A percentile compares a stretch with the other conserved stretches of the same genome.
Conservation (phyloP, 495 filamentous ascomycete genomes). For the Neurospora intermedia region DNA sequence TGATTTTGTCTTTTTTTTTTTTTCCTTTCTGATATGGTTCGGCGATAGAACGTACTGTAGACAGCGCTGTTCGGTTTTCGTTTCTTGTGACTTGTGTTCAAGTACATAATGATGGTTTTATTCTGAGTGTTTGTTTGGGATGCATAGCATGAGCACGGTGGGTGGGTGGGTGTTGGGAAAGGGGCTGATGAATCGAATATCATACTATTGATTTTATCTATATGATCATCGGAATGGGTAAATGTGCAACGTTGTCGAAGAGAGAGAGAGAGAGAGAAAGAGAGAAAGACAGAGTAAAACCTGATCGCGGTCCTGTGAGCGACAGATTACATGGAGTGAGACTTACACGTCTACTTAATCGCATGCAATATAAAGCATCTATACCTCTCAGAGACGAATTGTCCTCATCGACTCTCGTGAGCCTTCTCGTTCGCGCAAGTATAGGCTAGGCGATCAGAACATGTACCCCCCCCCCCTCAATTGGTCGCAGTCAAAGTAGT, state of each 20-base stretch:
- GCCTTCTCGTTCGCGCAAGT: too few relatives aligned
- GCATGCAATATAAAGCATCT: background rate
- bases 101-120: background rate
- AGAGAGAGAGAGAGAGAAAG: background rate
- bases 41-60: background rate
- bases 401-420: too few relatives aligned
- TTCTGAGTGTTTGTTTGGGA: background rate
- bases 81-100: background rate
- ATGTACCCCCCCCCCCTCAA: too few relatives aligned
- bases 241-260: background rate
- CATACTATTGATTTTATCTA: too few relatives aligned
- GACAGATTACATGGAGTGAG: background rate
- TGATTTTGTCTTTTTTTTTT: background rate
- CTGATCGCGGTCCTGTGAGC: background rate
- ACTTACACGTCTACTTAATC: background rate
- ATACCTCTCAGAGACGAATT: background rate
- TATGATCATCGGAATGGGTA: background rate
- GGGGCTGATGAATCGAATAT: background rate
- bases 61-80: background rate
- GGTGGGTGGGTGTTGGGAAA: background rate
- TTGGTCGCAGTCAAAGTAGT: too few relatives aligned
- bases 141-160: background rate
- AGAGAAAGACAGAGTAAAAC: background rate
- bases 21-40: background rate
- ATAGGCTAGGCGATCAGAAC: too few relatives aligned